Evolutionary conservation across 495 filamentous ascomycete species (phyloP), one percentile per base, ranked within the genome.

Genomic region (Hapsidospora chrysogenum): DNA sequence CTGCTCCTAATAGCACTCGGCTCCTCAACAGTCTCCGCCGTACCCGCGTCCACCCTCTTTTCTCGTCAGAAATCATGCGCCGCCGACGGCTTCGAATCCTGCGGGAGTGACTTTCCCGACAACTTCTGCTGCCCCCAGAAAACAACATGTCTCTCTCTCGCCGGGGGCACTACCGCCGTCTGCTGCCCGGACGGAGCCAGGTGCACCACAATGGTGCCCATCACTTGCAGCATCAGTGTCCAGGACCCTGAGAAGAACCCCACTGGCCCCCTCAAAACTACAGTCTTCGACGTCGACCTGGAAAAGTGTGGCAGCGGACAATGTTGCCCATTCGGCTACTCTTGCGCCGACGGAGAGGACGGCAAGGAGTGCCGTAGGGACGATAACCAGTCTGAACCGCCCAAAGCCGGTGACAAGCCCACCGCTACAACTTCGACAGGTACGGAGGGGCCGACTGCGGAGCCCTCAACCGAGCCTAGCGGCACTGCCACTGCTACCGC

Each of bases 291-390:
- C 11, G 63, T 61, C 2, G 41, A 57, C 10, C 57, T 86, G 9
- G 53, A 57, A 29, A 60, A 53, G 30, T 86, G 80, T 40, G 72
- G 68, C 13, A 40, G 33, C n/a, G 42, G 51, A 8, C 56, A 50
- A 7, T 92, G 83, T 54, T 92, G 83, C 49, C 85, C 85, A 0
- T 74, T 79, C 45, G 85, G 85, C 14, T 92, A 80, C 48, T 64
- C 53, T 11, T 94, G 85, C 57, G 49, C 57, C 17, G 53, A 56
- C 17, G 48, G 57, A 33, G 53, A 41, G 18, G 56, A 65, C 35
- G 42, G 45, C 13, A 41, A 60, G 29, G 36, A 63, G 40, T 64
- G 65, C 34, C 40, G 47, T 15, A 54, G 35, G 42, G 42, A 64
- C 33, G 21, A 34, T 3, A 49, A 64, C 41, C 63, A 67, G 39